Evolutionary conservation across 2,329 filamentous ascomycete species (phyloP), one percentile per base, ranked within the genome.

Genomic region (Erysiphe neolycopersici): DNA sequence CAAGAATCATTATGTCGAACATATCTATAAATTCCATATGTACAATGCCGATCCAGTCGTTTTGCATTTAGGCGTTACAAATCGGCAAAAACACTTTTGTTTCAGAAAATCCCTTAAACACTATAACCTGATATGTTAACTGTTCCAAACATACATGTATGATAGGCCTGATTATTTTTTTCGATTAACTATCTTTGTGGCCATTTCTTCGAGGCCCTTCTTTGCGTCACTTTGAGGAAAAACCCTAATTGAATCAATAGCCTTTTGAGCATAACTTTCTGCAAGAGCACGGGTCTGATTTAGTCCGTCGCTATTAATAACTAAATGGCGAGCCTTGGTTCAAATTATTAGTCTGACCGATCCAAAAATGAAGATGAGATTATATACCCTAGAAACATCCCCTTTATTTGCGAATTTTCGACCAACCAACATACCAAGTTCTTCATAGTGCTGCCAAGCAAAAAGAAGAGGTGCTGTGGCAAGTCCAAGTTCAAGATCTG

Each of bases 151-250:
- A 16, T 16, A n/a, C 14, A 30, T 19, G 38, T 17, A 18, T 19
- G 31, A 33, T 5, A 12, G 6, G 18, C 16, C 5, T 13, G 14
- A 41, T 54, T 66, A 95, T 61, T 93, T 94, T 59, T 83, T 70
- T 55, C 87, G 71, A 61, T 83, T 77, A 64, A 93, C 73, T 14
- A 85, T 84, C 65, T 93, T 94, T 53, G 77, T 71, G 51, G 84
- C 91, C 82, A 95, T 94, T 55, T 94, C 83, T 39, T 93, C 65
- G 36, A 98, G 65, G 0, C 87, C 87, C 29, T 79, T 71, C 64
- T 93, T 95, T 46, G 89, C 89, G 50, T 95, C 87, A 58, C 84
- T 87, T n/a, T 85, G 77, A 6, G 89, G 89, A 60, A 98, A 93
- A 39, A 65, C 63, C 49, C 70, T 68, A 54, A 98, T 80, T n/a